Base-by-base conservation (phyloP, 169 alveolate genomes). In the Plasmodium billcollinsi region DNA sequence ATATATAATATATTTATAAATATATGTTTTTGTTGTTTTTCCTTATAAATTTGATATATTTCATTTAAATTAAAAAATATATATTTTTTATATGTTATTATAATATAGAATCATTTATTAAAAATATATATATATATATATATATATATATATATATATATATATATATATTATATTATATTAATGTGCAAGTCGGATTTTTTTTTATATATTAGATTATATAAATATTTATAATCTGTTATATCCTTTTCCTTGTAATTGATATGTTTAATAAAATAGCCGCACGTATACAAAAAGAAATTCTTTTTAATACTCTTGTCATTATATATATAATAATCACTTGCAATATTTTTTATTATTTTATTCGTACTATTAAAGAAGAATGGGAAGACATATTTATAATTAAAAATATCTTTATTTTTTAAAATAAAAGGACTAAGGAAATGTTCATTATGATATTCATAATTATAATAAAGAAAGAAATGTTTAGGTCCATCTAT, bases 401-500 rank as follows among this genome's bases (percentile, higher is more conserved):
- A 72, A 12, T 71, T 52, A 73, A 86, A 86, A 2, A 86, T 86
- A 21, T 86, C 74, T 54, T 65, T 72, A 63, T 86, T 73, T 20
- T 71, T 56, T 62, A 39, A 8, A 39, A 86, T 72, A 63, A 86
- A 86, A 43, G 75, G 24, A 21, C 26, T 61, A 24, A 71, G 26
- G 71, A 65, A 71, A 20, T 47, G 59, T 5, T 52, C 33, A 21
- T 3, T 20, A 33, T n/a, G 9, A 1, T 69, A 49, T 11, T 70
- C 33, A 45, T 49, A 18, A 58, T 14, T 18, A 56, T 86, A 86
- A 52, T 86, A 86, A 21, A 86, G 45, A 43, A 71, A 73, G 65
- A 86, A 86, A 62, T 86, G 92, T 56, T 86, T 86, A 0, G 92
- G 92, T 8, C 92, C 92, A 62, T 86, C 88, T 11, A 86, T 88